Percentiles rank a stretch among this genome's conserved stretches.
These are phyloP conservation scores for Chytridium lagenaria DNA, from an alignment of 371 early-diverging fungal genomes.

Conservation along the genomic window DNA sequence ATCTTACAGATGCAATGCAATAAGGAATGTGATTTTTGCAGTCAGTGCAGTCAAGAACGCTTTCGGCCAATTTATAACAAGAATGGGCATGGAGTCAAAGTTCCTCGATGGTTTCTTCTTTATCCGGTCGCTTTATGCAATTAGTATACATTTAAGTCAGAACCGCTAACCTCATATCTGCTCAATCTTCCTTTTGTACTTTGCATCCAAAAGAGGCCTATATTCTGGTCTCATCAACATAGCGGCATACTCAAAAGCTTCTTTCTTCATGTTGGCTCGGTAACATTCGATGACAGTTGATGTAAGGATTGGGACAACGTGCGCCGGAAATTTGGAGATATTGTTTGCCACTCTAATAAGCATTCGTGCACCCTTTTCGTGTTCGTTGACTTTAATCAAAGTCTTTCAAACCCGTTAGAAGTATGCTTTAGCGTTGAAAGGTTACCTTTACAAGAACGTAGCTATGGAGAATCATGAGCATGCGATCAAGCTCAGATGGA, in stretches of 20 bases:
- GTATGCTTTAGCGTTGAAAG: not conserved
- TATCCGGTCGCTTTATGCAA: constrained; percentile 49
- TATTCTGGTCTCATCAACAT: constrained; percentile 64
- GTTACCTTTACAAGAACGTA: constrained; percentile 63
- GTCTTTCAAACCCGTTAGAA: constrained; percentile 37
- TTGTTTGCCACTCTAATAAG: constrained; percentile 56
- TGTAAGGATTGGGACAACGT: constrained; percentile 59
- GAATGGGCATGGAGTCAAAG: constrained; percentile 58
- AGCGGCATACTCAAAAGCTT: constrained; percentile 57
- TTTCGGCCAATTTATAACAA: constrained; percentile 43
- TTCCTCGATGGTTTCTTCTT: constrained; percentile 48
- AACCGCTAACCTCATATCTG: constrained; percentile 52
- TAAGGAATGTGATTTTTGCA: constrained; percentile 62
- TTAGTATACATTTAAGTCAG: not conserved
- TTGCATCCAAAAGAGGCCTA: constrained; percentile 53
- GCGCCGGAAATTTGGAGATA: constrained; percentile 56
- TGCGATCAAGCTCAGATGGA: constrained; percentile 56
- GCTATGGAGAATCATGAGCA: constrained; percentile 62
- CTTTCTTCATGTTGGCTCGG: constrained; percentile 50
- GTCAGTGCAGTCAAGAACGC: constrained; percentile 54
- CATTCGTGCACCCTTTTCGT: constrained; percentile 55
- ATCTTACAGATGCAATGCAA: constrained; percentile 61
- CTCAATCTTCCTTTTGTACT: constrained; percentile 62
- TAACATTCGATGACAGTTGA: constrained; percentile 66
- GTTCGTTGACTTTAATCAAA: constrained; percentile 52